A percentile compares a stretch with the other conserved stretches of the same genome.
These are phyloP conservation scores for Xylaria curta DNA, from an alignment of 495 filamentous ascomycete species.

Conservation along the genomic window DNA sequence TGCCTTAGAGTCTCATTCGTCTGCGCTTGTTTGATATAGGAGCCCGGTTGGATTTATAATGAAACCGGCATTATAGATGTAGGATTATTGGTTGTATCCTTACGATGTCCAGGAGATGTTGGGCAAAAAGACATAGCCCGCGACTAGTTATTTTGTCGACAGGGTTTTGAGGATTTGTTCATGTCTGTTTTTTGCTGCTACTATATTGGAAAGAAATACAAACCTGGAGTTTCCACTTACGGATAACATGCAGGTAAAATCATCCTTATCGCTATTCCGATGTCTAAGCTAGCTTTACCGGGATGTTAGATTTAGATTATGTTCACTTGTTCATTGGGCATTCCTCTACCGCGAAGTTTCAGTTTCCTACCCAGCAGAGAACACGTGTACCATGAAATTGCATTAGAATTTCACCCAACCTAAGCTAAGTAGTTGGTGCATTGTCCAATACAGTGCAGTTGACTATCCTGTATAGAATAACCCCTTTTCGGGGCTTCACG, in stretches of 20 bases:
- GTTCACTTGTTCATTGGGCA: background rate
- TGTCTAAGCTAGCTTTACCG: background rate
- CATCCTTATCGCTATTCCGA: background rate
- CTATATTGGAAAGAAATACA: background rate
- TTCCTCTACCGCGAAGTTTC: background rate
- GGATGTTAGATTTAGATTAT: background rate
- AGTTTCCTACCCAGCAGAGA: background rate
- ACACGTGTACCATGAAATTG: background rate
- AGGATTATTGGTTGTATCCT: constrained; percentile 15
- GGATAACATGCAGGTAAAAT: background rate
- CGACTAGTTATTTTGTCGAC: background rate
- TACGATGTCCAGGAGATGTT: background rate
- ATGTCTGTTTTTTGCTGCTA: constrained; percentile 10
- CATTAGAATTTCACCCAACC: too few relatives aligned
- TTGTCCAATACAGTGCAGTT: background rate
- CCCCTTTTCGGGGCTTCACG: background rate
- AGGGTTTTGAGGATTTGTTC: constrained; percentile 9
- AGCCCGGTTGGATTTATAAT: constrained; percentile 6
- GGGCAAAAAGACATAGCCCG: background rate
- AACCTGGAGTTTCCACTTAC: background rate
- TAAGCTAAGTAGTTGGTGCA: too few relatives aligned
- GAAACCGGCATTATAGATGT: constrained; percentile 17
- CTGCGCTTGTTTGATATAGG: constrained; percentile 17
- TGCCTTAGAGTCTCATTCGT: constrained; percentile 22
- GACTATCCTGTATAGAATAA: background rate